Evolutionary conservation across 1,284 basidiomycete species (phyloP), one percentile per base, ranked within the genome.

Genomic region (Omphalotus olearius): DNA sequence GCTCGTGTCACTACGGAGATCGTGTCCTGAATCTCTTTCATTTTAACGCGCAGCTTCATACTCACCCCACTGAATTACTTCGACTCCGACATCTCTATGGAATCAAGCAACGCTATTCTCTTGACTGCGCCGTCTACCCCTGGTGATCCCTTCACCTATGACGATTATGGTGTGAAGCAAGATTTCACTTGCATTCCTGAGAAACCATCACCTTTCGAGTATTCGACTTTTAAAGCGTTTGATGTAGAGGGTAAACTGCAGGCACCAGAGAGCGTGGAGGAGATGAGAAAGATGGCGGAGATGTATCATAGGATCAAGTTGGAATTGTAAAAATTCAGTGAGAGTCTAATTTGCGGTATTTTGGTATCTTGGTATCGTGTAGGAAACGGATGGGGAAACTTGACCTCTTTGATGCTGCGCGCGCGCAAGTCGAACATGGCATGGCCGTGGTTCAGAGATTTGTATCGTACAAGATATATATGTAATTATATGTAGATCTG

Each of bases 31-130:
- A 23, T 23, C 23, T 28, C 23, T 23, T 11, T 25, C 4, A 3
- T 5, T 1, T 11, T 38, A 0, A 9, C 20, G 44, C 17, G 13
- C 44, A 82, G 79, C 57, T 80, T 85, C 62, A 69, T 83, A 56
- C 64, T 85, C 16, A 75, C 76, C 0, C 83, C 82, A 2, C 69
- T 83, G 57, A 85, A 85, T 66, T 85, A 79, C 68, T 80, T 82
- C 64, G 81, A 85, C 64, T 67, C 73, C 46, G 82, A 84, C 60
- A 67, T 79, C 47, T 78, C 78, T 11, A 74, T 83, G 64, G 78
- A 82, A 43, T 74, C 75, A 10, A 64, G 62, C 53, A 82, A 84
- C 52, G 78, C 81, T 14, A 72, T 83, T 52, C 57, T 83, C 9
- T 66, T 83, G 47, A 67, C 68, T 37, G 59, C 70, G 1, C 76